Base-by-base conservation (phyloP, 2,329 filamentous ascomycete species). In the Cordyceps javanica region DNA sequence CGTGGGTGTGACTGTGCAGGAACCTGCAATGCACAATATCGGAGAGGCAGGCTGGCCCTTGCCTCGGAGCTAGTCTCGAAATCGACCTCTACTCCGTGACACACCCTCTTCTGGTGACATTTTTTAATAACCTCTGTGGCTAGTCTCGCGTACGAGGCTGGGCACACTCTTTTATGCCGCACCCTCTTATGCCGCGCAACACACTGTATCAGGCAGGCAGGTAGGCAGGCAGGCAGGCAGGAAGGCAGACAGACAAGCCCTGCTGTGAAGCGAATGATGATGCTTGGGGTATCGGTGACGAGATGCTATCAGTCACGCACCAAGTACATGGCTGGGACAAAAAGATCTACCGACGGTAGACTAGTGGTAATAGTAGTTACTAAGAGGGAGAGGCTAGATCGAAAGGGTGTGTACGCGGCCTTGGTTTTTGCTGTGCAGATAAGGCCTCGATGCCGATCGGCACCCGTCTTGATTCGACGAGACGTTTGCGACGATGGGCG, bases 1-100 rank as follows among this genome's bases (percentile, higher is more conserved):
- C 28, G 36, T 30, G 38, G 25, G 34, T 41, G 49, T 53, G 36
- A 42, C 36, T 30, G 50, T 25, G 38, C 49, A 42, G 36, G 38
- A 41, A 53, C 26, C 50, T 41, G 50, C 26, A 25, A 53, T 53
- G 50, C 50, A 53, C 25, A 53, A 34, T 53, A 53, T 53, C 50
- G 50, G 50, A 53, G 50, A 44, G 38, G 50, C 50, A 41, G 13
- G 36, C 50, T 26, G 21, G 23, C 50, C 50, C 50, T 25, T 53
- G 50, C 25, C 50, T 44, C 26, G 11, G 50, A 53, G 50, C 50
- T 53, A 53, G 50, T 32, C 50, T 38, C 25, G 28, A 53, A 53
- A 42, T 41, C 38, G 38, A 44, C n/a, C 25, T 50, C 26, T 41
- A n/a, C 50, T 42, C 50, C 50, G 50, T 42, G 26, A 8, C 50